These are phyloP conservation scores for Monosporascus sp. DNA, from an alignment of 2,329 filamentous ascomycete species.

Conservation along the genomic window DNA sequence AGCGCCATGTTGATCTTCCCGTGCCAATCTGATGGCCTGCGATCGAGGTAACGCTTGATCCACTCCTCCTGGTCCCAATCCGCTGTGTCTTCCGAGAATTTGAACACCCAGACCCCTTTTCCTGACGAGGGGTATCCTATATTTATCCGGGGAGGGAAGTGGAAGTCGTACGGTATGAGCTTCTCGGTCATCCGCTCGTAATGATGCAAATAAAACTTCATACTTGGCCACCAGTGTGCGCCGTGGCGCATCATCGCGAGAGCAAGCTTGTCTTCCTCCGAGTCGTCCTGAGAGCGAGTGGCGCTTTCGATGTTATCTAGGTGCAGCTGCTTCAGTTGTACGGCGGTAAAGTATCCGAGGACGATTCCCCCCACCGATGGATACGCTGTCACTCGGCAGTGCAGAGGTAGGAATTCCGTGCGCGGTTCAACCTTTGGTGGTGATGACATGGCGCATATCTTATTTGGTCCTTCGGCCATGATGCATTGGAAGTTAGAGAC, in stretches of 20 bases:
- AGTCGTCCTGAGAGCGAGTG: neutral
- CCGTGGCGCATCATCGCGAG: neutral
- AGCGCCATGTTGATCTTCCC: neutral
- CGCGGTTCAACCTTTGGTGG: neutral
- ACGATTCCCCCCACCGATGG: neutral
- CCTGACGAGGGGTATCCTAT: neutral
- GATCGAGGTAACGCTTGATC: neutral
- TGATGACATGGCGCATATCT: too few species aligned
- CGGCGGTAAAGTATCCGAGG: neutral
- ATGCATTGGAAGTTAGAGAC: too few species aligned
- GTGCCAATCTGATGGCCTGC: neutral
- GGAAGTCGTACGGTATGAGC: neutral
- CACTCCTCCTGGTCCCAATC: neutral
- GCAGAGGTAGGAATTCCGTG: neutral
- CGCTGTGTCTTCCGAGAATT: neutral
- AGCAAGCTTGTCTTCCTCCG: neutral
- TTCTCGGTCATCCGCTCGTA: neutral
- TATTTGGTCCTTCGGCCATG: too few species aligned
- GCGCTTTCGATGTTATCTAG: neutral
- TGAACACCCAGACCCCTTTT: neutral
- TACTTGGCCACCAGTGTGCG: neutral
- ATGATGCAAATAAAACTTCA: neutral
- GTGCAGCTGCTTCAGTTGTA: neutral
- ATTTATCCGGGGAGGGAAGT: neutral
- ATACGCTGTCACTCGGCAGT: neutral